Evolutionary conservation across 208 protist species (phyloP).

Genomic region (Zelonia costaricensis): DNA sequence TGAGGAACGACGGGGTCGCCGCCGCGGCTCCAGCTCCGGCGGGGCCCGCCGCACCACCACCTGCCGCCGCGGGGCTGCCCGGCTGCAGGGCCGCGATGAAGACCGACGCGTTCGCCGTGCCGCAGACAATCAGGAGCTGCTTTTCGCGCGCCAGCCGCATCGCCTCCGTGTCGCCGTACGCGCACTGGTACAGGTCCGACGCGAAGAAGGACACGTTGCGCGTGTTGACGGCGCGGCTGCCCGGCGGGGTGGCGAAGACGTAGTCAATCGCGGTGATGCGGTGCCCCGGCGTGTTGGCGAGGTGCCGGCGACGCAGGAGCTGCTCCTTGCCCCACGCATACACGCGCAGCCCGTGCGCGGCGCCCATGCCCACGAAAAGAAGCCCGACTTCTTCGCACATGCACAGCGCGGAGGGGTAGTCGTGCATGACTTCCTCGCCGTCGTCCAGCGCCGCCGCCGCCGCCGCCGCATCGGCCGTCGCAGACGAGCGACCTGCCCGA

Average conservation of each 20-base stretch:
- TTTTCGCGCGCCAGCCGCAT: conserved; percentile 38
- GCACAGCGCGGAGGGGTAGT: conserved; percentile 77
- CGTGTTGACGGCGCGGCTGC: conserved; percentile 25
- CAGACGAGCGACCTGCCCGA: conserved; percentile 1
- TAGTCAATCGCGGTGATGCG: conserved; percentile 82
- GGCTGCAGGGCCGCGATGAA: conserved; percentile 70
- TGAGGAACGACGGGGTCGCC: conserved; percentile 57
- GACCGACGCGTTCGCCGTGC: conserved; percentile 65
- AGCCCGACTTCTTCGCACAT: conserved; percentile 76
- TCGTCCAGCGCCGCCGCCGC: conserved; percentile 2
- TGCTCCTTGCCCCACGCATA: conserved; percentile 71
- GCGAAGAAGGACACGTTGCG: conserved; percentile 22
- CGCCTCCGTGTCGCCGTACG: conserved; percentile 23
- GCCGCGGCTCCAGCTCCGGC: neutral
- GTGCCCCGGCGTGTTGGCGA: conserved; percentile 53
- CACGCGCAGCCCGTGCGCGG: conserved; percentile 65
- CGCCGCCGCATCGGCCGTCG: neutral
- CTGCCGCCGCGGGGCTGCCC: conserved; percentile 6
- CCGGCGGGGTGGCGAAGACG: conserved; percentile 62
- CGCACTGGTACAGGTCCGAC: conserved; percentile 64
- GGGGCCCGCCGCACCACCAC: neutral
- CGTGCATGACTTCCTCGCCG: conserved; percentile 6
- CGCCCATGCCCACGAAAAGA: conserved; percentile 74
- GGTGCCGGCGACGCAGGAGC: conserved; percentile 64
- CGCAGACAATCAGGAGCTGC: conserved; percentile 78